These are phyloP conservation scores for Begonia masoniana DNA, from an alignment of 306 rosid genomes.

Conservation along the genomic window DNA sequence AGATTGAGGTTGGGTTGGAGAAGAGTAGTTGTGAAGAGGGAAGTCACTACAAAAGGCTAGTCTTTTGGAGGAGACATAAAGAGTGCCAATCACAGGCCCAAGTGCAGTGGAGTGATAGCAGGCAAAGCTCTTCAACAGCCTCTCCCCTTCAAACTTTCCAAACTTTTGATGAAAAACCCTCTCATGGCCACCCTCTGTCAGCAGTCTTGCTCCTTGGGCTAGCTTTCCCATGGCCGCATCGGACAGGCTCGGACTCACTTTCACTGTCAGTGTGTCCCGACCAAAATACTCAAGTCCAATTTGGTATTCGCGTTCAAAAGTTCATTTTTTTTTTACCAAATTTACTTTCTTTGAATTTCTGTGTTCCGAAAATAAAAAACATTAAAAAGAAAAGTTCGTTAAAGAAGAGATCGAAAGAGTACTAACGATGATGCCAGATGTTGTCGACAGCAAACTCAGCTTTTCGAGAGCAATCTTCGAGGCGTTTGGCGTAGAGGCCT, in stretches of 20 bases:
- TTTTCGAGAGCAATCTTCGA: constrained; percentile 40
- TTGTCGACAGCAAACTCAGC: constrained; percentile 44
- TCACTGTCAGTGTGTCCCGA: constrained; percentile 22
- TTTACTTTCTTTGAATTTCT: too few relatives aligned
- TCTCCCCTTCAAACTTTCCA: constrained; percentile 41
- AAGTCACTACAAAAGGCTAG: constrained; percentile 70
- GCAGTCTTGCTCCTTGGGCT: constrained; percentile 44
- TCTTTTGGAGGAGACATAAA: constrained; percentile 46
- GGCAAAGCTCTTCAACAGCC: constrained; percentile 39
- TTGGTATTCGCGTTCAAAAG: too few relatives aligned
- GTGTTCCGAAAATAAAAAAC: too few relatives aligned
- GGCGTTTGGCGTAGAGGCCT: constrained; percentile 32
- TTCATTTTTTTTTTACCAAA: too few relatives aligned
- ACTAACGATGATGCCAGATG: constrained; percentile 66
- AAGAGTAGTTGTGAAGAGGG: constrained; percentile 31
- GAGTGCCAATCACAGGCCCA: constrained; percentile 59
- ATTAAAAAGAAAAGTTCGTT: not conserved
- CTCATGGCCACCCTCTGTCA: constrained; percentile 50
- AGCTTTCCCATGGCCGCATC: constrained; percentile 69
- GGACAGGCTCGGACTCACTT: constrained; percentile 16
- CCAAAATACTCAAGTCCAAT: too few relatives aligned
- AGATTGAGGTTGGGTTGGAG: constrained; percentile 28
- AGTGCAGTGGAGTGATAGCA: constrained; percentile 48
- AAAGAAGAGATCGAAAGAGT: not conserved
- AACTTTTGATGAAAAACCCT: constrained; percentile 46